These are phyloP conservation scores for Mycena floridula DNA, from an alignment of 768 basidiomycete species.

Conservation along the genomic window DNA sequence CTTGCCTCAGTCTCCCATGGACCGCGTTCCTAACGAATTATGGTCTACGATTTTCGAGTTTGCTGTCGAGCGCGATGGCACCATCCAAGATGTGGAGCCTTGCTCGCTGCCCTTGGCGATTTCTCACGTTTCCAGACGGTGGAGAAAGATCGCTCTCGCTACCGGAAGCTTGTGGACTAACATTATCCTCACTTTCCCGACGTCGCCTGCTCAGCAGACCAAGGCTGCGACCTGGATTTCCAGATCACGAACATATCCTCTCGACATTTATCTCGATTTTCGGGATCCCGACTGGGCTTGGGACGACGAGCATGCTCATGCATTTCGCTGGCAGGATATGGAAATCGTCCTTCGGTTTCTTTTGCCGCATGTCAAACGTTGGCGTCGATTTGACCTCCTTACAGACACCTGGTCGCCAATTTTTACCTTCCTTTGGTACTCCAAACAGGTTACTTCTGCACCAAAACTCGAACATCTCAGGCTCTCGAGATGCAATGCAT, in stretches of 20 bases:
- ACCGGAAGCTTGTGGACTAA: conserved; percentile 44
- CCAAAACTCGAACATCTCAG: conserved; percentile 34
- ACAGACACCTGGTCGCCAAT: conserved; percentile 59
- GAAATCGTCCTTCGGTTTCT: conserved; percentile 38
- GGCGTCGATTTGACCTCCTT: conserved; percentile 43
- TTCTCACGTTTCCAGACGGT: conserved; percentile 44
- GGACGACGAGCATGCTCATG: conserved; percentile 28
- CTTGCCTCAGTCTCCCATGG: conserved; percentile 6
- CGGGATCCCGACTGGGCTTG: conserved; percentile 54
- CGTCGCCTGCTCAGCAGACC: conserved; percentile 27
- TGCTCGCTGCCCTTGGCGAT: conserved; percentile 25
- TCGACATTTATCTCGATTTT: conserved; percentile 51
- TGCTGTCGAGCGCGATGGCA: conserved; percentile 20
- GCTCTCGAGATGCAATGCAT: conserved; percentile 54
- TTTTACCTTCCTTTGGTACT: conserved; percentile 40
- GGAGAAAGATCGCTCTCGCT: conserved; percentile 42
- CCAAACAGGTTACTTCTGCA: conserved; percentile 23
- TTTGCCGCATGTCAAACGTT: conserved; percentile 37
- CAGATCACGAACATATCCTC: conserved; percentile 39
- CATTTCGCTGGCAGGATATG: conserved; percentile 37
- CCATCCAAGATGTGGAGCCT: conserved; percentile 10
- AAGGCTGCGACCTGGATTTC: conserved; percentile 31
- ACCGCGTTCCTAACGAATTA: conserved; percentile 28
- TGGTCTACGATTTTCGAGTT: conserved; percentile 28
- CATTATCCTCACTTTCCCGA: conserved; percentile 39